Evolutionary conservation across 2,329 filamentous ascomycete genomes (phyloP).

Genomic region (Fusarium secorum): DNA sequence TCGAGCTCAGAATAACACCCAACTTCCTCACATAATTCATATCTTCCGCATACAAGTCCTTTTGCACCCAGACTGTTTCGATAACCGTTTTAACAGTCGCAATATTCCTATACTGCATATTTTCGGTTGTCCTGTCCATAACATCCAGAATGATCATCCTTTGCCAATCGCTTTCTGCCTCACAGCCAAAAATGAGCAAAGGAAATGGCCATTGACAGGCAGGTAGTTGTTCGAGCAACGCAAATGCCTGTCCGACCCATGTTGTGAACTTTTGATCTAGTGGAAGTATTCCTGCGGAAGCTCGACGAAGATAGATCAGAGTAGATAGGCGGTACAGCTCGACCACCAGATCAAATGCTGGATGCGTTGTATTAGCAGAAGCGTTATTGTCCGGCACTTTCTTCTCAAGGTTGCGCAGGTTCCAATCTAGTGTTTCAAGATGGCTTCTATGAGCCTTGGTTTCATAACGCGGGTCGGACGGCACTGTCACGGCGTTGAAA

Average conservation of each 20-base stretch:
- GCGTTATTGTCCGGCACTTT: rapidly evolving
- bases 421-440: conserved; percentile 11
- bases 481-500: conserved; percentile 2
- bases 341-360: neutral
- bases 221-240: conserved; percentile 26
- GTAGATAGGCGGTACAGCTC: conserved; percentile 42
- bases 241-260: conserved; percentile 40
- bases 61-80: conserved; percentile 46
- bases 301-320: conserved; percentile 44
- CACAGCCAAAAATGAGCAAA: conserved; percentile 37
- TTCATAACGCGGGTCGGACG: neutral
- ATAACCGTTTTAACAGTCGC: conserved; percentile 36
- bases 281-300: conserved; percentile 14
- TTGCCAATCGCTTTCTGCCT: conserved; percentile 36
- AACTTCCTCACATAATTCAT: conserved; percentile 19
- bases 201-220: conserved; percentile 37
- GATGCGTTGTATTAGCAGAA: rapidly evolving
- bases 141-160: conserved; percentile 33
- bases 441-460: neutral
- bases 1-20: conserved; percentile 23
- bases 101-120: conserved; percentile 29
- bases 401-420: neutral
- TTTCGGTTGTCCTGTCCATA: conserved; percentile 38
- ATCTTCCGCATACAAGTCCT: conserved; percentile 38
- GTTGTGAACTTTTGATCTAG: conserved; percentile 10